A percentile compares a stretch with the other conserved stretches of the same genome.
These are phyloP conservation scores for Fraxinus albicans DNA, from an alignment of 305 asterid species.

Conservation along the genomic window DNA sequence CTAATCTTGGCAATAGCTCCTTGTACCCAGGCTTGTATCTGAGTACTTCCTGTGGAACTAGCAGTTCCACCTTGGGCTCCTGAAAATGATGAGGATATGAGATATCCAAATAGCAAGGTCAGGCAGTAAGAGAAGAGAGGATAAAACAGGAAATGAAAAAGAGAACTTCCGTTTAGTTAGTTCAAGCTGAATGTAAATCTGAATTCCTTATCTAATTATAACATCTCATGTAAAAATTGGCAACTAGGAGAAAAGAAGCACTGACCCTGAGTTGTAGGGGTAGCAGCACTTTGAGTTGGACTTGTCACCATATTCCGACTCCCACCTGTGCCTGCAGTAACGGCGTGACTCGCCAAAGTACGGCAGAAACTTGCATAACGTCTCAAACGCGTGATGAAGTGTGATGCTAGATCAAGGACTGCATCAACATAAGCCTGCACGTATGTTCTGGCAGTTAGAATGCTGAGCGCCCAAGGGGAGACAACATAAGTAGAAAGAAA, in stretches of 20 bases:
- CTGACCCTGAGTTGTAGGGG: conserved; percentile 81
- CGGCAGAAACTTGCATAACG: conserved; percentile 99
- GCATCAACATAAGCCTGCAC: conserved; percentile 97
- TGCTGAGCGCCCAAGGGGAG: conserved; percentile 20
- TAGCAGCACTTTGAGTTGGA: conserved; percentile 77
- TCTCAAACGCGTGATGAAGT: conserved; percentile 91
- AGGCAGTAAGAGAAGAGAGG: conserved; percentile 15
- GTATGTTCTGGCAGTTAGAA: conserved; percentile 27
- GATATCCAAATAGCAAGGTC: conserved; percentile 14
- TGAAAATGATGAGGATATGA: conserved; percentile 28
- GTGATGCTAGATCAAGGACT: conserved; percentile 96
- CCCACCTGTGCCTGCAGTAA: conserved; percentile 92
- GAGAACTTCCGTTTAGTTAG: not conserved
- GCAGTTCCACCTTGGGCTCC: conserved; percentile 79
- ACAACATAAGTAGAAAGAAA: conserved; percentile 2
- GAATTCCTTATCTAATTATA: conserved; percentile 1
- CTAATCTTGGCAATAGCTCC: conserved; percentile 99
- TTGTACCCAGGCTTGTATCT: conserved; percentile 97
- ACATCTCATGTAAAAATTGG: conserved; percentile 9
- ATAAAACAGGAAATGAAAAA: conserved; percentile 1
- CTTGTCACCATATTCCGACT: conserved; percentile 83
- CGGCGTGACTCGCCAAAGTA: conserved; percentile 96
- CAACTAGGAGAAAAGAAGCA: conserved; percentile 22
- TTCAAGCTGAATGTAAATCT: not conserved
- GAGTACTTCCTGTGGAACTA: conserved; percentile 87